Conservation (phyloP, 2,329 filamentous ascomycete species). For the Rasamsonia emersonii region DNA sequence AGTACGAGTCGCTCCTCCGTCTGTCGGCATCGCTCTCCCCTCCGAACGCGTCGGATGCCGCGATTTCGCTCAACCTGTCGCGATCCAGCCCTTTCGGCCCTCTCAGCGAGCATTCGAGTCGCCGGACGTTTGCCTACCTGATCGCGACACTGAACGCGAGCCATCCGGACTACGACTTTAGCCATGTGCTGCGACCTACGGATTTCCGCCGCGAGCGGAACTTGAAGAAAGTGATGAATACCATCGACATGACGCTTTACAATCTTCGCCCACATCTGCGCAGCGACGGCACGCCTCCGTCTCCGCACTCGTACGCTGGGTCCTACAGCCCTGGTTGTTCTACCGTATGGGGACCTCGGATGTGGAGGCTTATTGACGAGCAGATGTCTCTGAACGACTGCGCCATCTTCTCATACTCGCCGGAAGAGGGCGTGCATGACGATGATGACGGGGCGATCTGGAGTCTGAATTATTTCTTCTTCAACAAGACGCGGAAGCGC, state of each 20-base stretch:
- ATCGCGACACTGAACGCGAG: slow-evolving; percentile 95
- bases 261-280: slow-evolving; percentile 64
- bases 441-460: slow-evolving; percentile 92
- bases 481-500: slow-evolving; percentile 84
- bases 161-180: slow-evolving; percentile 96
- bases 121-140: slow-evolving; percentile 87
- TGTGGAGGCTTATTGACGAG: slow-evolving; percentile 88
- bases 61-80: slow-evolving; percentile 61
- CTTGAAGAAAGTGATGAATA: slow-evolving; percentile 72
- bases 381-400: slow-evolving; percentile 91
- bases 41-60: slow-evolving; percentile 60
- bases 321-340: slow-evolving; percentile 43
- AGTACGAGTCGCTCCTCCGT: slow-evolving; percentile 80
- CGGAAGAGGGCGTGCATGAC: slow-evolving; percentile 82
- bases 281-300: slow-evolving; percentile 31
- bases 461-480: slow-evolving; percentile 96
- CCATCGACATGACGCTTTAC: slow-evolving; percentile 76
- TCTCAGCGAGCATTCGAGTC: slow-evolving; percentile 76
- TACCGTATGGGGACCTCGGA: slow-evolving; percentile 73
- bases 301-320: slow-evolving; percentile 33
- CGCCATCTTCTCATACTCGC: slow-evolving; percentile 80
- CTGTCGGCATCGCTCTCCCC: slow-evolving; percentile 82
- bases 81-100: slow-evolving; percentile 87
- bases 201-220: slow-evolving; percentile 85
- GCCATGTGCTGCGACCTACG: slow-evolving; percentile 74